Evolutionary conservation across 352 stramenopile genomes (phyloP), one percentile per base, ranked within the genome.

Genomic region (Elongisporangium prolatum): DNA sequence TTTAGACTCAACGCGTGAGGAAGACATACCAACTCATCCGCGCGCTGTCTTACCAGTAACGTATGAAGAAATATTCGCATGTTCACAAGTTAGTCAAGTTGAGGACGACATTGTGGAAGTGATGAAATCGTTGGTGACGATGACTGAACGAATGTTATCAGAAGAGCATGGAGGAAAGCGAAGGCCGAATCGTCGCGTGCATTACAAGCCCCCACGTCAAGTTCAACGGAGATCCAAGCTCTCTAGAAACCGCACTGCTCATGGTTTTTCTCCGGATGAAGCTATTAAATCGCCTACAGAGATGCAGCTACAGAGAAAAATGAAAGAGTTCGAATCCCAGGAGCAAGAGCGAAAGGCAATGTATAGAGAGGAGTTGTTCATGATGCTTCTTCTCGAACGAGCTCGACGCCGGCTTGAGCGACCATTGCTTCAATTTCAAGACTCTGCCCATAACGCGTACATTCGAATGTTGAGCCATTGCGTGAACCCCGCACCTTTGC

Each of bases 401-500:
- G 67, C 61, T 60, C 64, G 68, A 21, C 67, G 81, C 1, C 40
- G 34, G 0, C 3, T 74, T 7, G 81, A 89, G 54, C 66, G 77
- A 21, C 75, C 73, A 8, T 37, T 76, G 7, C 59, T 91, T 1
- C 71, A 74, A 16, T 44, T 64, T 13, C 74, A 91, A 65, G 78
- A 91, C 49, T 18, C 63, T 24, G 72, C 76, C 2, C 60, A 79
- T 28, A 75, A 86, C 21, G 67, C 67, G 17, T 80, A 84, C 49
- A 67, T 83, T 11, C 72, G 73, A 0, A 65, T 86, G 6, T 56
- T 91, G 14, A 71, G 59, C 3, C 69, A 84, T n/a, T 86, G 80
- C 24, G 72, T 79, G 21, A 77, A 83, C 40, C 71, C 71, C 5
- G 71, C 67, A 10, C 75, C 74, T 4, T 65, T 79, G 44, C 61